A percentile compares a stretch with the other conserved stretches of the same genome.
These are phyloP conservation scores for Penicillium sp. DNA, from an alignment of 2,329 filamentous ascomycete genomes.

Conservation along the genomic window DNA sequence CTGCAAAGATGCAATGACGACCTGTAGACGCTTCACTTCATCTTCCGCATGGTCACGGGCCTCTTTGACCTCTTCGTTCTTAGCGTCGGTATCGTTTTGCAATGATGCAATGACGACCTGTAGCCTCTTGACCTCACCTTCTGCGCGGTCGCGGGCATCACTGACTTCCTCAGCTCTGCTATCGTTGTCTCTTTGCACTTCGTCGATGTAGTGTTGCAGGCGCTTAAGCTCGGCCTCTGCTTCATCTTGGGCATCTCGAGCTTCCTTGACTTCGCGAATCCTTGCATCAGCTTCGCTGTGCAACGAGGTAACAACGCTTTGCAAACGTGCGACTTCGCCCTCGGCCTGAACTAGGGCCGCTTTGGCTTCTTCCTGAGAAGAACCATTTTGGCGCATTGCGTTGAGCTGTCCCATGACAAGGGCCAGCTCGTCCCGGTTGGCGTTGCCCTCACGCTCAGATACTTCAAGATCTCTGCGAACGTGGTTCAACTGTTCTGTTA, in stretches of 20 bases:
- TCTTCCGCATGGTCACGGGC: constrained; percentile 23
- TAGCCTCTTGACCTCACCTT: constrained; percentile 15
- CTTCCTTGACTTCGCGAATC: constrained; percentile 21
- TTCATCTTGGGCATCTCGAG: constrained; percentile 22
- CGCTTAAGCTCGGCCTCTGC: constrained; percentile 17
- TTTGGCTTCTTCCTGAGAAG: constrained; percentile 34
- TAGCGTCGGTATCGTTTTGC: constrained; percentile 12
- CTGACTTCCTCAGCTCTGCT: constrained; percentile 12
- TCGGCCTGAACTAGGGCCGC: constrained; percentile 29
- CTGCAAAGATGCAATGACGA: constrained; percentile 7
- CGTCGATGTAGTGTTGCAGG: constrained; percentile 53
- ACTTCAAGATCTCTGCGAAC: constrained; percentile 63
- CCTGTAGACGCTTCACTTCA: constrained; percentile 29
- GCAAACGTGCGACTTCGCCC: constrained; percentile 34
- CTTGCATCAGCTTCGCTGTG: constrained; percentile 33
- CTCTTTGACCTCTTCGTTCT: constrained; percentile 20
- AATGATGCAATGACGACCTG: constrained; percentile 16
- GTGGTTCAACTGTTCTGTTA: constrained; percentile 53
- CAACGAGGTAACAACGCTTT: constrained; percentile 54
- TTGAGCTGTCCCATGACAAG: constrained; percentile 47
- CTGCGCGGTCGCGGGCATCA: constrained; percentile 18
- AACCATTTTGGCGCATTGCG: constrained; percentile 37
- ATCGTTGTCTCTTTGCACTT: constrained; percentile 29
- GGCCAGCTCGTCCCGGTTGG: constrained; percentile 41
- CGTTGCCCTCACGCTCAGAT: constrained; percentile 46